Base-by-base conservation (phyloP, 768 basidiomycete species). In the Mycena haematopus region DNA sequence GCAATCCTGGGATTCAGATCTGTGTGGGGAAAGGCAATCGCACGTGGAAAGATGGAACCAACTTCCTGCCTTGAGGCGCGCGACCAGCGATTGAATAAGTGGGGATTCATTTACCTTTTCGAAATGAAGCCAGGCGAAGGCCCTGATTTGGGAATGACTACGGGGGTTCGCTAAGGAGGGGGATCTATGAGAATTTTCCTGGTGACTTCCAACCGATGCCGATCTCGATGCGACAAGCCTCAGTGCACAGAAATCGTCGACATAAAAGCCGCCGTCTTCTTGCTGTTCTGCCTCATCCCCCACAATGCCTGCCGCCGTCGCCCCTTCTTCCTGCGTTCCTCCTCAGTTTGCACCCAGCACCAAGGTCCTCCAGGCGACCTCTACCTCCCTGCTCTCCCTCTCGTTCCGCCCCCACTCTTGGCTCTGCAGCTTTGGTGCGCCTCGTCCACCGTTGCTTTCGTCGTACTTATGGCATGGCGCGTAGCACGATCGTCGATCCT, bases 401-500 rank as follows among this genome's bases (percentile, higher is more conserved):
- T 52, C 66, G 27, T 75, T 83, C 59, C 81, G 77, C 60, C 83
- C 84, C 35, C 75, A 77, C 61, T 78, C 83, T 27, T 84, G 83
- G 83, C 70, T 80, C 19, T 73, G 77, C 56, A 72, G 80, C n/a
- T 80, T 86, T 68, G 84, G 84, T 84, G 73, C 54, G 74, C 49
- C 53, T 36, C 45, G 61, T 31, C 56, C 53, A 57, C 55, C 40
- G 59, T 33, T 60, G 22, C 17, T 60, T 56, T 29, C 27, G 52
- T 55, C 35, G 24, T 60, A 45, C 27, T 17, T 38, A 51, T 21
- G 38, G 55, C 36, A 29, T 38, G 38, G 45, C 29, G 31, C 49
- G 2, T 69, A 88, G 88, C 88, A 11, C 85, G 87, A 35, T 78
- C 76, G 53, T 89, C 88, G 9, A 83, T 89, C 64, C 78, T 87